These are phyloP conservation scores for Penicillium macrosclerotiorum DNA, from an alignment of 495 filamentous ascomycete species.

Conservation along the genomic window DNA sequence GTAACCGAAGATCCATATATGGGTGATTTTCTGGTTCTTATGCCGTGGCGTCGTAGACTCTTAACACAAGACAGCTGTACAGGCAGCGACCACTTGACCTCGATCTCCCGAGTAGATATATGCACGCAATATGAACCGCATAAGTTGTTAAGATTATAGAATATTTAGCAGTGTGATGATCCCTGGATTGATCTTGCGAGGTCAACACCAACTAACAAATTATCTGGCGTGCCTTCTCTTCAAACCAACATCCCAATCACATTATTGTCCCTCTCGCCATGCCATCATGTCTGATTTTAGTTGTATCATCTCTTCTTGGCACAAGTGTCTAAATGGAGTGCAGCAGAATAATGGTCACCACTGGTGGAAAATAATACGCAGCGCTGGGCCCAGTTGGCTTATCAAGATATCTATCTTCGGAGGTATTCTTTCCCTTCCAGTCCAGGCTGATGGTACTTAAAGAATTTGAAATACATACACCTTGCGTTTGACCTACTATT, in stretches of 20 bases:
- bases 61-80: too few relatives aligned
- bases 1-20: too few relatives aligned
- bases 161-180: constrained; percentile 34
- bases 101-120: too few relatives aligned
- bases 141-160: constrained; percentile 51
- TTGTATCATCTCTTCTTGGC: constrained; percentile 44
- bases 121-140: too few relatives aligned
- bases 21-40: too few relatives aligned
- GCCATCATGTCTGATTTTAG: constrained; percentile 21
- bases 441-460: constrained; percentile 2
- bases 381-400: constrained; percentile 3
- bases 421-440: constrained; percentile 18
- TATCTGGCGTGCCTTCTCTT: not conserved
- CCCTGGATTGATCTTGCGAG: constrained; percentile 29
- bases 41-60: too few relatives aligned
- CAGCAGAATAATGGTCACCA: constrained; percentile 40
- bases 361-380: constrained; percentile 32
- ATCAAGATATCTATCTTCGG: constrained; percentile 25
- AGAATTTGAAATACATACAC: too few relatives aligned
- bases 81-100: too few relatives aligned
- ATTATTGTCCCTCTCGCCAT: constrained; percentile 18
- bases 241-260: constrained; percentile 3
- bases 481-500: too few relatives aligned
- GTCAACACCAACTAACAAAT: not conserved
- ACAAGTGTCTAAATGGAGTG: constrained; percentile 55